phyloP scores from a whole-genome alignment of 129 eudicot species.

The Arctium minus region DNA sequence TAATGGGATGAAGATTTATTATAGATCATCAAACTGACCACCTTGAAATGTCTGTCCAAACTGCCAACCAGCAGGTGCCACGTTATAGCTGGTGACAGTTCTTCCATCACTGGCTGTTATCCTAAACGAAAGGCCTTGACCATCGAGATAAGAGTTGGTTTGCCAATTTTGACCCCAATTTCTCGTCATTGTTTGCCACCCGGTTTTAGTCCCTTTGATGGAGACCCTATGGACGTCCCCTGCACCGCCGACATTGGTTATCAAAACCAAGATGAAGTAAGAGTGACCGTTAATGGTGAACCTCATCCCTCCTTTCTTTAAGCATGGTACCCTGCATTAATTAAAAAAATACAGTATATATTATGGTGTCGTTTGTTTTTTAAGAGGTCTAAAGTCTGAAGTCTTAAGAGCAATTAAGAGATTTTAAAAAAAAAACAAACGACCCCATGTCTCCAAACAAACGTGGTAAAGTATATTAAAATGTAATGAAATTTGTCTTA shows the following conservation, averaged over 20 bases:
- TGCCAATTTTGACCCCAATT: conserved; percentile 89
- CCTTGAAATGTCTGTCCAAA: conserved; percentile 76
- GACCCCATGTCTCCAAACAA: too few species aligned
- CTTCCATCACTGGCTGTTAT: conserved; percentile 56
- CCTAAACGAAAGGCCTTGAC: conserved; percentile 60
- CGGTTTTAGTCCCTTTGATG: conserved; percentile 59
- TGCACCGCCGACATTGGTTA: conserved; percentile 72
- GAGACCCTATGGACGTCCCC: conserved; percentile 56
- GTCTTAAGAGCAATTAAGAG: too few species aligned
- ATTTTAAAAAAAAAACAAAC: too few species aligned
- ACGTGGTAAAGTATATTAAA: too few species aligned
- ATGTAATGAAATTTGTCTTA: background rate
- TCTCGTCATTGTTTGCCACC: conserved; percentile 65
- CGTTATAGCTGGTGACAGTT: conserved; percentile 52
- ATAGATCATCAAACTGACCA: conserved; percentile 33
- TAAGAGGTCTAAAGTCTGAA: too few species aligned
- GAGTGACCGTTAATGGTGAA: conserved; percentile 77
- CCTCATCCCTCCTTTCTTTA: conserved; percentile 69
- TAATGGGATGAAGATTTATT: conserved; percentile 9
- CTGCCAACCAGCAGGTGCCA: conserved; percentile 59
- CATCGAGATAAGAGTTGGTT: conserved; percentile 53
- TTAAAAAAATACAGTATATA: background rate
- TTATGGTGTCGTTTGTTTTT: too few species aligned
- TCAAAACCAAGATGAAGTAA: conserved; percentile 66
- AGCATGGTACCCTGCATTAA: conserved; percentile 51